Percentiles rank a stretch among this genome's conserved stretches.
Conservation (phyloP, 345 rosid species). For the Ceriops zippeliana region DNA sequence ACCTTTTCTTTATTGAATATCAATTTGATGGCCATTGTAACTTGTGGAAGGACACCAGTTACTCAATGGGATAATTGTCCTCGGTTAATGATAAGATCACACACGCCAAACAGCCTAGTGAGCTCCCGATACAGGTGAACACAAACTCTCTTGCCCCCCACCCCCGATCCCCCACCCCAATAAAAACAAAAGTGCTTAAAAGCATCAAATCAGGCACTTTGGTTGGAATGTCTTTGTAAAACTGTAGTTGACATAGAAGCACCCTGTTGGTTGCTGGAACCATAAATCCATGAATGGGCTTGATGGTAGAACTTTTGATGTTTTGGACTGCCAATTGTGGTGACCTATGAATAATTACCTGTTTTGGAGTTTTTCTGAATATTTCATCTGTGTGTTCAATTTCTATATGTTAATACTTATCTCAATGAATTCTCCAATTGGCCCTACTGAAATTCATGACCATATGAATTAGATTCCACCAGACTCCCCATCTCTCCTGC, state of each 20-base stretch:
- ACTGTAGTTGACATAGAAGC: too few relatives aligned
- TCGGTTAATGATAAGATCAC: constrained; percentile 42
- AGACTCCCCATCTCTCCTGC: too few relatives aligned
- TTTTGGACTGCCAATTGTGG: neutral
- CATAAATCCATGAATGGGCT: neutral
- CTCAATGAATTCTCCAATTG: neutral
- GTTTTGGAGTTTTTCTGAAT: neutral
- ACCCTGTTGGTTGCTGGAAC: neutral
- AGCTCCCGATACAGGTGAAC: constrained; percentile 42
- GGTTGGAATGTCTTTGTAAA: neutral
- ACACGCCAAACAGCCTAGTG: constrained; percentile 32
- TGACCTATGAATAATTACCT: neutral
- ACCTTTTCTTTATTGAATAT: constrained; percentile 24
- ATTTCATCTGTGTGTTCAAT: neutral
- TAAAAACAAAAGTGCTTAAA: neutral
- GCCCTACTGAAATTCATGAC: neutral
- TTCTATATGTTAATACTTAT: neutral
- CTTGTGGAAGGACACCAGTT: constrained; percentile 68
- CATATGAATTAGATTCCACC: neutral
- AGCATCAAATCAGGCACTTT: neutral
- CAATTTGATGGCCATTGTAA: constrained; percentile 70
- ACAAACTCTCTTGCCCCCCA: neutral
- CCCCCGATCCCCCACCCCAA: too few relatives aligned
- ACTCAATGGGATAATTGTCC: constrained; percentile 82
- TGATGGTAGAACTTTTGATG: neutral